Evolutionary conservation across 2,329 filamentous ascomycete species (phyloP), one percentile per base, ranked within the genome.

Genomic region (Sporothrix schenckii): DNA sequence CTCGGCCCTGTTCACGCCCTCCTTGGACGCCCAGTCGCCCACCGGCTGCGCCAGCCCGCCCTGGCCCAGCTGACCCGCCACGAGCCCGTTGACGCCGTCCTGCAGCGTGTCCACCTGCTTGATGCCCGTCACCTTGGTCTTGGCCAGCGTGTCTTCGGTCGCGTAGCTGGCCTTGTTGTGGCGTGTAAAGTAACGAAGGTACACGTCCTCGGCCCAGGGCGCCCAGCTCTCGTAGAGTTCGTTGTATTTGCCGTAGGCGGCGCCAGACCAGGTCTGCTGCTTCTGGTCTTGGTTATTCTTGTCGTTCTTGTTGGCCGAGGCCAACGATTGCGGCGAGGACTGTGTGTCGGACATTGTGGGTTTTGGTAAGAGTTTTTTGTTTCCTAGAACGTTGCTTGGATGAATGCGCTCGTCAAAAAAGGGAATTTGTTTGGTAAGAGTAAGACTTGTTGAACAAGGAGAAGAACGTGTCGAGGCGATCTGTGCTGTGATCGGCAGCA

Each of bases 101-200:
- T 92, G 89, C 49, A 92, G 82, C 56, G 81, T 87, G 80, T 92
- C 87, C 80, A 91, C 85, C 78, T 90, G 88, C 21, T 86, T 79
- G 76, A 91, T 77, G 77, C 88, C 87, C 13, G 89, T 92, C 53
- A 93, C 80, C 78, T 92, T 92, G 73, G 88, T 86, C 79, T 91
- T 88, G 80, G 85, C 82, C 72, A 92, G 87, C 9, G 56, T 78
- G 91, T 90, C 85, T 79, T 90, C 92, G 1, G 89, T 85, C 6
- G 87, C 83, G 76, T 92, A 92, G 77, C 86, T 89, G 5, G 89
- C 86, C 80, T 93, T 92, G 84, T 93, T 93, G 77, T 92, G 89
- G 73, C 89, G 90, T 75, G 89, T 91, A 79, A 92, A 92, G 83
- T 87, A 92, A 68, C 84, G 83, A 39, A 93, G 84, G 78, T 91